A percentile compares a stretch with the other conserved stretches of the same genome.
Evolutionary conservation across 2,329 filamentous ascomycete genomes (phyloP).

Genomic region (Erysiphe pulchra): DNA sequence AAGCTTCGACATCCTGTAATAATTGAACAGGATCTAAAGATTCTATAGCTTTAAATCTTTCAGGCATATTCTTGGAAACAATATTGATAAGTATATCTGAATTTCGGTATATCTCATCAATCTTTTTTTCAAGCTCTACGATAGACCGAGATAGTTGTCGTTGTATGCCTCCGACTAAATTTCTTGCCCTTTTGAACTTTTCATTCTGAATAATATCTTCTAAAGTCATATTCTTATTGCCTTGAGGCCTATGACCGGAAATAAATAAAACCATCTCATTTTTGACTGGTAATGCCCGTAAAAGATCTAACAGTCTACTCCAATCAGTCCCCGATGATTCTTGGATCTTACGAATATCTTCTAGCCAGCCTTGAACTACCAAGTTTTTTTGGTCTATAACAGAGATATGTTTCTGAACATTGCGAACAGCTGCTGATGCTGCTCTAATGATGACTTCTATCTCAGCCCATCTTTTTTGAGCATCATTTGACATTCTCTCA

Average conservation of each 20-base stretch:
- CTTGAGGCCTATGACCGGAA: slow-evolving; percentile 23
- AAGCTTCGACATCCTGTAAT: slow-evolving; percentile 60
- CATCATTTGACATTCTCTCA: slow-evolving; percentile 31
- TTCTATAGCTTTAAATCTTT: slow-evolving; percentile 28
- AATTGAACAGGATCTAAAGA: slow-evolving; percentile 40
- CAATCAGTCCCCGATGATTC: slow-evolving; percentile 34
- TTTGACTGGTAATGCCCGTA: slow-evolving; percentile 37
- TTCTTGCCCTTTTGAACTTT: slow-evolving; percentile 45
- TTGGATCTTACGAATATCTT: slow-evolving; percentile 41
- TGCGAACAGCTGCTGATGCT: slow-evolving; percentile 63
- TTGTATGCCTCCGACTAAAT: slow-evolving; percentile 30
- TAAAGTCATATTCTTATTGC: slow-evolving; percentile 28
- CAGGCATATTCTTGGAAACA: slow-evolving; percentile 29
- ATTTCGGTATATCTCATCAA: slow-evolving; percentile 31
- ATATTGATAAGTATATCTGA: slow-evolving; percentile 35
- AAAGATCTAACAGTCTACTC: slow-evolving; percentile 40
- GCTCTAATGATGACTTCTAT: slow-evolving; percentile 55
- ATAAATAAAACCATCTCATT: slow-evolving; percentile 40
- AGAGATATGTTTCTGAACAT: slow-evolving; percentile 51
- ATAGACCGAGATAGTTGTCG: slow-evolving; percentile 33
- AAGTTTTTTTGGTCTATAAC: slow-evolving; percentile 44
- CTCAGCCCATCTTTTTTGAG: slow-evolving; percentile 42
- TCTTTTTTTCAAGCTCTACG: slow-evolving; percentile 31
- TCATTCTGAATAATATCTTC: slow-evolving; percentile 54
- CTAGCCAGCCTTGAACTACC: slow-evolving; percentile 46